Base-by-base conservation (phyloP, 2,329 filamentous ascomycete species). In the Fusarium burgessii region DNA sequence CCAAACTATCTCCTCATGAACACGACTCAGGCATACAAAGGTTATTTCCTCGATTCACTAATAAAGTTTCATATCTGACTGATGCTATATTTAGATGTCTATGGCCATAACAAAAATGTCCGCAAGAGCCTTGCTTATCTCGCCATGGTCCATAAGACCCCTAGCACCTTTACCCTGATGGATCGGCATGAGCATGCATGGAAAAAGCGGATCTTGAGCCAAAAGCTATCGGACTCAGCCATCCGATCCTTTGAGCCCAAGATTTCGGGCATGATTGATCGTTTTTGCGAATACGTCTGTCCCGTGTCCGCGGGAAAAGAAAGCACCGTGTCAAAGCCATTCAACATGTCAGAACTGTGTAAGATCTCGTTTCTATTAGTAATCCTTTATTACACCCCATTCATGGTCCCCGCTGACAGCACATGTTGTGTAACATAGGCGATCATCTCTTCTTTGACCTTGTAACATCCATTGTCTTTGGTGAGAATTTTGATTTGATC, bases 121-220 rank as follows among this genome's bases (percentile, higher is more conserved):
- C 43, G 46, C 25, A 58, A 58, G 27, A 41, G 33, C 11, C 23
- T 51, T 11, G 25, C 35, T 17, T 58, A 58, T 40, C 33, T 56
- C 17, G 56, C 56, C 36, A 47, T 56, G 52, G 52, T 56, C 40
- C 52, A 56, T 14, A 58, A 58, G 29, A 51, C 45, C 27, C 56
- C 45, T 7, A 51, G 42, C 25, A 58, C 35, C 18, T 58, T 58
- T 23, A 58, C 43, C 23, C 17, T 58, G 27, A 58, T 58, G 35
- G 56, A 58, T 51, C 43, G 46, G 15, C 56, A 58, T 10, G 56
- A 51, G 25, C 56, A 58, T 32, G 56, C 56, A 14, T 51, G 42
- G 56, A 50, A 51, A 29, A 50, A 51, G 56, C 43, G 56, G n/a
- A 50, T 58, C 36, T 50, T 52, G 33, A 51, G 56, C n/a, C 56